A percentile compares a stretch with the other conserved stretches of the same genome.
Evolutionary conservation across 2,329 filamentous ascomycete species (phyloP).

Genomic region (Colletotrichum tanaceti): DNA sequence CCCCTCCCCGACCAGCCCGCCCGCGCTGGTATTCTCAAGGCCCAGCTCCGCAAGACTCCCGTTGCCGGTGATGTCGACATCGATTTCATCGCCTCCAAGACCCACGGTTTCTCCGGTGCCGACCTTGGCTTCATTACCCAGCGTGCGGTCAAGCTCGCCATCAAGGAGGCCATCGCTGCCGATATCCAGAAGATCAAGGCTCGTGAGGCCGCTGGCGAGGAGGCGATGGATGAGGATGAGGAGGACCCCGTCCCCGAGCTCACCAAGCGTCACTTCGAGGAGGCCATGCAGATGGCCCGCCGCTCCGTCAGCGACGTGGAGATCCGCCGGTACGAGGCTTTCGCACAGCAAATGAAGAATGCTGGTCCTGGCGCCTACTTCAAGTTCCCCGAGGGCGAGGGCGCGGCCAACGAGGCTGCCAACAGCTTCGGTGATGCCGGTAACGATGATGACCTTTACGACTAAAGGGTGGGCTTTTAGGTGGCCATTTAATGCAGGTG

Average conservation of each 20-base stretch:
- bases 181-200: slow-evolving; percentile 94
- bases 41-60: slow-evolving; percentile 98
- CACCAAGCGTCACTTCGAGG: slow-evolving; percentile 96
- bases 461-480: slow-evolving; percentile 68
- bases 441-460: slow-evolving; percentile 97
- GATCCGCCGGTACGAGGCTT: slow-evolving; percentile 97
- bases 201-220: slow-evolving; percentile 85
- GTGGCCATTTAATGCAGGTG: slow-evolving; percentile 42
- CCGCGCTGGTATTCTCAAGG: slow-evolving; percentile 89
- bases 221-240: slow-evolving; percentile 84
- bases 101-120: slow-evolving; percentile 98
- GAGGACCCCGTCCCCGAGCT: slow-evolving; percentile 97
- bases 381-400: slow-evolving; percentile 85
- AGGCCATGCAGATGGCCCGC: slow-evolving; percentile 95
- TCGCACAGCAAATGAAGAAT: slow-evolving; percentile 99
- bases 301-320: slow-evolving; percentile 96
- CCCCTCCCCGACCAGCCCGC: slow-evolving; percentile 93
- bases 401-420: slow-evolving; percentile 71
- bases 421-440: slow-evolving; percentile 84
- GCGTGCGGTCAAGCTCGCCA: slow-evolving; percentile 98
- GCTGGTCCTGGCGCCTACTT: slow-evolving; percentile 95
- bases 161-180: slow-evolving; percentile 91
- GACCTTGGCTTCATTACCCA: slow-evolving; percentile 99
- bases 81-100: slow-evolving; percentile 93
- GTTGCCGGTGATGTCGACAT: slow-evolving; percentile 89